A percentile compares a stretch with the other conserved stretches of the same genome.
phyloP scores from a whole-genome alignment of 2,329 filamentous ascomycete genomes.

The Drechslerella stenobrocha region DNA sequence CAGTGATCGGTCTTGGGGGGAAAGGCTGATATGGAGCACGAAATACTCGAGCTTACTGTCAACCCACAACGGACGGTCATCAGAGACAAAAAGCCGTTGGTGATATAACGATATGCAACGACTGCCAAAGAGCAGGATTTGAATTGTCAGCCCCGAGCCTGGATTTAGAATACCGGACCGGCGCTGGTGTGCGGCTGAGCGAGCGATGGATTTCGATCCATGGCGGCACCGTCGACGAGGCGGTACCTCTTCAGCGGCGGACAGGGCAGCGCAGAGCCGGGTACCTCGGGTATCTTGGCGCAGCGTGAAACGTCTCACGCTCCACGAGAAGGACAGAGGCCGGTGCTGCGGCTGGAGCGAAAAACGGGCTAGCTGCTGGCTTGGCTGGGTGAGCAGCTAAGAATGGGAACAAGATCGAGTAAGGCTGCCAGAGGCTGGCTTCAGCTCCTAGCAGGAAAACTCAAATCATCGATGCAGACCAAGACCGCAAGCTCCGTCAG shows the following conservation, averaged over 20 bases:
- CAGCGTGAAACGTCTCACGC: slow-evolving; percentile 39
- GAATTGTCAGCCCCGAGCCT: background rate
- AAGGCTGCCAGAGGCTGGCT: slow-evolving; percentile 1
- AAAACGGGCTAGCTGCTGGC: slow-evolving; percentile 8
- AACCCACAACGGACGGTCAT: no score
- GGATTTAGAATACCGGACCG: slow-evolving; percentile 1
- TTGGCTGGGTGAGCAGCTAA: slow-evolving; percentile 1
- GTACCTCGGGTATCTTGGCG: slow-evolving; percentile 1
- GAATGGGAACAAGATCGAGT: background rate
- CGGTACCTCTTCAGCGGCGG: background rate
- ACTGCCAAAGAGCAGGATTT: background rate
- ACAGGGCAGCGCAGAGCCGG: background rate
- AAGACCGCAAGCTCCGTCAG: slow-evolving; percentile 16
- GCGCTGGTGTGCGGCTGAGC: slow-evolving; percentile 27
- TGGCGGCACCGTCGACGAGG: slow-evolving; percentile 4
- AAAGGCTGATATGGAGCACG: background rate
- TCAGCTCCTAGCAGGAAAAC: slow-evolving; percentile 31
- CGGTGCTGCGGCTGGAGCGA: slow-evolving; percentile 31
- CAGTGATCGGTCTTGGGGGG: no score
- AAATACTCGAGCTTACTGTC: background rate
- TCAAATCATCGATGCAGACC: slow-evolving; percentile 34
- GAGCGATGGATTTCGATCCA: no score
- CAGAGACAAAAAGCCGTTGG: background rate
- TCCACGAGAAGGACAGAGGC: slow-evolving; percentile 2
- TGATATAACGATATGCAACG: background rate